Base-by-base conservation (phyloP, 768 basidiomycete species). In the Lanmaoa rubissima region DNA sequence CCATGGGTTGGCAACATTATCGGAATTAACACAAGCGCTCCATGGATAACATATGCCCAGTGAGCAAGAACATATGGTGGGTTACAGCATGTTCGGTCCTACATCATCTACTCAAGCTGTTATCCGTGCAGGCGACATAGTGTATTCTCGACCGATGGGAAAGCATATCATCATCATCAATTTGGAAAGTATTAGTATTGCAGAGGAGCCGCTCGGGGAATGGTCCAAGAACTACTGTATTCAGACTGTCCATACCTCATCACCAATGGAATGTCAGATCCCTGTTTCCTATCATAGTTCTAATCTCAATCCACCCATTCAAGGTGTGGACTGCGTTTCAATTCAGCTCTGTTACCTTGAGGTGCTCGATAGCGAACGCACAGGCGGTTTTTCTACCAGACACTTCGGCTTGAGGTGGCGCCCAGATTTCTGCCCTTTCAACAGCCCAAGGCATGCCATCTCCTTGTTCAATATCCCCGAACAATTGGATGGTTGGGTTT, bases 401-500 rank as follows among this genome's bases (percentile, higher is more conserved):
- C 64, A 0, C 62, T 65, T 26, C 42, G 44, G 49, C 21, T 53
- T 17, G 43, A 50, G 1, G 65, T 51, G 0, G 58, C 59, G 0
- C 41, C 49, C 8, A 63, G 62, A 45, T 74, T 71, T 57, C 59
- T 66, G 12, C 69, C 69, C 1, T 48, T 66, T 28, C 68, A 69
- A 28, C 50, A 72, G 7, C 65, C 62, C 46, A 69, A 67, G 24
- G 60, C 68, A 13, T 68, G 74, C 47, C 56, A 51, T 1, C 62
- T 75, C 36, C 69, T 78, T 79, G 16, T 28, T 76, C 2, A 62
- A 69, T n/a, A 44, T 61, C 8, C 74, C 75, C 19, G 70, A 72
- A 8, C 62, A 69, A 49, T 59, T 75, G 21, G 35, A 65, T 11
- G 67, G 66, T 19, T 73, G 74, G 43, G 53, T 76, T 2, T 65